A percentile compares a stretch with the other conserved stretches of the same genome.
Evolutionary conservation across 345 rosid genomes (phyloP).

Genomic region (Abelmoschus esculentus): DNA sequence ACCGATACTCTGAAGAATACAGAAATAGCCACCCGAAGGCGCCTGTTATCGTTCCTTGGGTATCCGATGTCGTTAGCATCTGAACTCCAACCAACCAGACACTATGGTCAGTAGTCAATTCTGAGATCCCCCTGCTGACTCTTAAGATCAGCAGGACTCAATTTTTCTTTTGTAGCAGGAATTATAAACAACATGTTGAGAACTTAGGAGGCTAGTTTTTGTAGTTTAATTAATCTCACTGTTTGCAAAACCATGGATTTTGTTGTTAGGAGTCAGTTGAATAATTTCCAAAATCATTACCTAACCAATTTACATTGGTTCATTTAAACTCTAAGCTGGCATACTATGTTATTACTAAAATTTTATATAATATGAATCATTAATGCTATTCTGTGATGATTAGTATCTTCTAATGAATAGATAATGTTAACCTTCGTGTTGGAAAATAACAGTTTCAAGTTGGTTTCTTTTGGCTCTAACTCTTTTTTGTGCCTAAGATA

Average conservation of each 20-base stretch:
- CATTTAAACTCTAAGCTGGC: neutral
- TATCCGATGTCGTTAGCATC: constrained; percentile 53
- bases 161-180: constrained; percentile 10
- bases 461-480: no score
- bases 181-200: constrained; percentile 24
- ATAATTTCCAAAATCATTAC: neutral
- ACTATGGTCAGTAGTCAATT: neutral
- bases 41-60: constrained; percentile 90
- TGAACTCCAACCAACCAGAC: constrained; percentile 23
- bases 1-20: constrained; percentile 62
- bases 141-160: neutral
- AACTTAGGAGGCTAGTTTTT: neutral
- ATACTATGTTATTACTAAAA: no score
- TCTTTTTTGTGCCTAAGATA: no score
- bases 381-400: neutral
- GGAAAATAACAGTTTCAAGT: no score
- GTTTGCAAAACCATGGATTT: neutral
- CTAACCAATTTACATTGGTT: neutral
- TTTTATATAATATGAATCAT: neutral
- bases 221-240: neutral
- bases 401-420: no score
- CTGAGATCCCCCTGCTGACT: neutral
- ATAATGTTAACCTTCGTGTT: no score
- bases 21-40: constrained; percentile 76
- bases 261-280: neutral